A percentile compares a stretch with the other conserved stretches of the same genome.
Conservation (phyloP, 179 eudicot species). For the Patellifolia procumbens region DNA sequence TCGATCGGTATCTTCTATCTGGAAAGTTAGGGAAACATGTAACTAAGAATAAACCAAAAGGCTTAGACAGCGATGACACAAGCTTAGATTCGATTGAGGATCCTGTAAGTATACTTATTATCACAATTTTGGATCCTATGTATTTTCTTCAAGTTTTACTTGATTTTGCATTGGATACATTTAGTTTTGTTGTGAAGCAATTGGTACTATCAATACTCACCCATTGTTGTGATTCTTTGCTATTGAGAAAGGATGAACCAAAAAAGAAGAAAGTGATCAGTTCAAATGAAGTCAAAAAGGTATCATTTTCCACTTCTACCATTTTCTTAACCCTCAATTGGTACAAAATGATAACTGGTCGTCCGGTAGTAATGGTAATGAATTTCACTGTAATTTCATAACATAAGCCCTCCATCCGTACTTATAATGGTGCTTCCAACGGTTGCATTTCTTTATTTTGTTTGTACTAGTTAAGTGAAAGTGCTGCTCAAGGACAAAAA, state of each 20-base stretch:
- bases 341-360: too few species aligned
- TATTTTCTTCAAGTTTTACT: too few species aligned
- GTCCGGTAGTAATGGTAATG: too few species aligned
- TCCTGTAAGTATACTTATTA: constrained; percentile 27
- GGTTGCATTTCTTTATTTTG: neutral
- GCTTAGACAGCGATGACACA: constrained; percentile 8
- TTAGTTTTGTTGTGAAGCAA: neutral
- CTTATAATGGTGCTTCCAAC: neutral
- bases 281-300: constrained; percentile 31
- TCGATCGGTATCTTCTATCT: constrained; percentile 48
- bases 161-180: too few species aligned
- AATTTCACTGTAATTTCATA: too few species aligned
- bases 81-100: constrained; percentile 12
- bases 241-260: constrained; percentile 25
- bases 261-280: constrained; percentile 23
- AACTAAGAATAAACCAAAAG: constrained; percentile 36
- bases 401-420: too few species aligned
- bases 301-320: too few species aligned
- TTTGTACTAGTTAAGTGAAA: constrained; percentile 16
- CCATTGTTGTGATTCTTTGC: constrained; percentile 1
- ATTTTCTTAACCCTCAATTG: too few species aligned
- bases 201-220: neutral
- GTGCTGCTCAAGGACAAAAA: constrained; percentile 25
- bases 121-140: too few species aligned
- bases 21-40: constrained; percentile 46